These are phyloP conservation scores for Haemoproteus tartakovskyi DNA, from an alignment of 169 alveolate species.

Conservation along the genomic window DNA sequence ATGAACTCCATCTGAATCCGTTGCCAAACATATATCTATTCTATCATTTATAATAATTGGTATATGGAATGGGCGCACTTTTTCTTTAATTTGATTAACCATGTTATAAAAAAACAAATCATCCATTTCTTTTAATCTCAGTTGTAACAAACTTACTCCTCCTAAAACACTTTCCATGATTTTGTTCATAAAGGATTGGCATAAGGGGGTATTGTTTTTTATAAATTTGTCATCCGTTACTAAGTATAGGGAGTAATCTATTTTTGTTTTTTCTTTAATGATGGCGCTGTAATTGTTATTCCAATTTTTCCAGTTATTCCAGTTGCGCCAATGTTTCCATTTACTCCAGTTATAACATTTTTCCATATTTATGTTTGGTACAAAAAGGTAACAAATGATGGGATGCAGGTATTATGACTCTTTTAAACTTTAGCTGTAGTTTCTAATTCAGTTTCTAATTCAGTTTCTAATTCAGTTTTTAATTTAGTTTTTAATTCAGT, in stretches of 20 bases:
- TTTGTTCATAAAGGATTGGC: conserved; percentile 12
- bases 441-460: too few species aligned
- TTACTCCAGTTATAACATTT: too few species aligned
- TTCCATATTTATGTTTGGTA: too few species aligned
- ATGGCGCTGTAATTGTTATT: not conserved
- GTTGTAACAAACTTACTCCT: conserved; percentile 70
- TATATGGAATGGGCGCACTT: conserved; percentile 18
- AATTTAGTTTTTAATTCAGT: too few species aligned
- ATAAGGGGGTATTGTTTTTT: conserved; percentile 8
- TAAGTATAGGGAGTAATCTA: conserved; percentile 40
- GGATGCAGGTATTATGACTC: too few species aligned
- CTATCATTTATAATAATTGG: conserved; percentile 72
- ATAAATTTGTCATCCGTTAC: conserved; percentile 63
- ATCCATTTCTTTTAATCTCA: conserved; percentile 66
- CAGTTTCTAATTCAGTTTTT: too few species aligned
- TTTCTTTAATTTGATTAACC: conserved; percentile 18
- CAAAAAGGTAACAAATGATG: too few species aligned
- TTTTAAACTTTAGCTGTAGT: too few species aligned
- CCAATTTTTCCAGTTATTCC: not conserved
- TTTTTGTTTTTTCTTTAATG: not conserved
- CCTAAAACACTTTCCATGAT: conserved; percentile 42
- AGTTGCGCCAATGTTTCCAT: not conserved
- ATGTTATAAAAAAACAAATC: conserved; percentile 31
- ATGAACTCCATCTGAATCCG: conserved; percentile 73
- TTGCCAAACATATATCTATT: conserved; percentile 67